Conservation (phyloP, 2,329 filamentous ascomycete genomes). For the Colletotrichum brevisporum region DNA sequence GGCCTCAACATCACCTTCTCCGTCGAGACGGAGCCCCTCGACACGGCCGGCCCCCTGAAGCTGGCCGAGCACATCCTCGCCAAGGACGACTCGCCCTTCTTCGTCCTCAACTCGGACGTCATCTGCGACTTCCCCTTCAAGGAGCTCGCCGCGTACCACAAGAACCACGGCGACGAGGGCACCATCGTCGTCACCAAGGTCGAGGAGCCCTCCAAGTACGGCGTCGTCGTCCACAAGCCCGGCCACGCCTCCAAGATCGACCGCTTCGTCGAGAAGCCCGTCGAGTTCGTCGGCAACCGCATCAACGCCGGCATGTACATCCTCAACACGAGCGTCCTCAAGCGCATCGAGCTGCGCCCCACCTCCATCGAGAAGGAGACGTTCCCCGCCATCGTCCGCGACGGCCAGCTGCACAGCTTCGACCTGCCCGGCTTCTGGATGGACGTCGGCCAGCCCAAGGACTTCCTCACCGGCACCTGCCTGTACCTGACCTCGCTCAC, state of each 20-base stretch:
- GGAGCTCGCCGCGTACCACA: conserved; percentile 92
- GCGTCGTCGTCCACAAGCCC: conserved; percentile 97
- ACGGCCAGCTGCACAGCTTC: conserved; percentile 94
- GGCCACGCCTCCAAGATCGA: conserved; percentile 93
- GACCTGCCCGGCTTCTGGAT: conserved; percentile 99
- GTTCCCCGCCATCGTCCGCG: conserved; percentile 92
- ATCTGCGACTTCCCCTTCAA: conserved; percentile 98
- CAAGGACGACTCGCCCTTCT: conserved; percentile 96
- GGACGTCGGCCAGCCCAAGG: conserved; percentile 98
- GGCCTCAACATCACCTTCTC: conserved; percentile 98
- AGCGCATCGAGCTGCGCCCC: conserved; percentile 93
- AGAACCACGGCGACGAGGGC: conserved; percentile 91
- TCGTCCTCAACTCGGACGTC: conserved; percentile 98
- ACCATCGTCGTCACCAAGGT: conserved; percentile 99
- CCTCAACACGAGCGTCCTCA: conserved; percentile 90
- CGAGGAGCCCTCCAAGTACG: conserved; percentile 98
- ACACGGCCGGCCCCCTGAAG: conserved; percentile 95
- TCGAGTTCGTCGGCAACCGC: conserved; percentile 98
- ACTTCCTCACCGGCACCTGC: conserved; percentile 96
- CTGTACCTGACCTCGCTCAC: conserved; percentile 94
- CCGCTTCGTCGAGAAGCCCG: conserved; percentile 99
- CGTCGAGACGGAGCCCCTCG: conserved; percentile 94
- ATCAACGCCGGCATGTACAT: conserved; percentile 99
- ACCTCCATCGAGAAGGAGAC: conserved; percentile 99
- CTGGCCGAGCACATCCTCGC: conserved; percentile 91